These are phyloP conservation scores for Trichoderma pleuroti DNA, from an alignment of 2,329 filamentous ascomycete species.

Conservation along the genomic window DNA sequence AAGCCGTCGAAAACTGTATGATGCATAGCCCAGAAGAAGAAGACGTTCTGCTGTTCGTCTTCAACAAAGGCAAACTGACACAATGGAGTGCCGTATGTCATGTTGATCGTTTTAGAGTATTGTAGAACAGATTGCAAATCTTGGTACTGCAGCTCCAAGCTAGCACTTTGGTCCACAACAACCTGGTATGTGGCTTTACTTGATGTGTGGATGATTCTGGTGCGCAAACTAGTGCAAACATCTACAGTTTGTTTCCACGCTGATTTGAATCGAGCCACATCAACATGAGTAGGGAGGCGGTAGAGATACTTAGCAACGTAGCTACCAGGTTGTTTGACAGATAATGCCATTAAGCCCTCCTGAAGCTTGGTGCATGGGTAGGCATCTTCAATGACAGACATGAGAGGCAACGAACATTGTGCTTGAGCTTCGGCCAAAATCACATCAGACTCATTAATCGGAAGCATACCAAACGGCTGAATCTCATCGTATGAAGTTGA, in stretches of 20 bases:
- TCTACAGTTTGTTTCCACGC: constrained; percentile 26
- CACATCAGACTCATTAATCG: background rate
- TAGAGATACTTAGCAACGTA: background rate
- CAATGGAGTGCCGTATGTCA: background rate
- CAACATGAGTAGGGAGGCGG: background rate
- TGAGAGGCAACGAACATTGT: background rate
- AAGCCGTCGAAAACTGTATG: constrained; percentile 10
- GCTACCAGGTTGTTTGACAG: constrained; percentile 4
- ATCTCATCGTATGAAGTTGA: background rate
- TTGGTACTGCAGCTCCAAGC: background rate
- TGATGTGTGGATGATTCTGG: background rate
- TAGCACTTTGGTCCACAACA: background rate
- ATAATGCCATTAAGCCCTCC: constrained; percentile 9
- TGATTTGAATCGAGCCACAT: background rate
- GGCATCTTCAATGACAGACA: background rate
- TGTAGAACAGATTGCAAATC: background rate
- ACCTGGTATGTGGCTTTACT: background rate
- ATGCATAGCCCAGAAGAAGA: constrained; percentile 3
- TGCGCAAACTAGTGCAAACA: constrained; percentile 1
- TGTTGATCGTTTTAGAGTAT: background rate
- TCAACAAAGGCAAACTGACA: background rate
- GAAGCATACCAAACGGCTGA: background rate
- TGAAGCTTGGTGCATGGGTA: constrained; percentile 1
- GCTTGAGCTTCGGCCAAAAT: background rate
- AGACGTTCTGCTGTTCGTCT: background rate